Evolutionary conservation across 2,329 filamentous ascomycete species (phyloP).

Genomic region (Fusarium concolor): DNA sequence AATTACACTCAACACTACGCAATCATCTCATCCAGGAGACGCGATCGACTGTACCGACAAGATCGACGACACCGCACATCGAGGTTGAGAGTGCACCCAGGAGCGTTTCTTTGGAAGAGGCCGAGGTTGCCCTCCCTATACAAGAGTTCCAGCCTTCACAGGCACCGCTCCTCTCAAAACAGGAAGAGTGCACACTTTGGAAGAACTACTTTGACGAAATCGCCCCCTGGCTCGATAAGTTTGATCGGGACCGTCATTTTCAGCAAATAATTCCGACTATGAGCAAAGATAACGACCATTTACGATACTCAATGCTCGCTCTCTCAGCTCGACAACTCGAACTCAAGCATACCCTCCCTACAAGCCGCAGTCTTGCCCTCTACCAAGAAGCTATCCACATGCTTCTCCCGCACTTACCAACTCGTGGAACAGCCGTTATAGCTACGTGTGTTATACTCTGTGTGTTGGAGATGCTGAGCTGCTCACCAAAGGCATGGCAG

Average conservation of each 20-base stretch:
- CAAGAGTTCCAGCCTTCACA: slow-evolving; percentile 35
- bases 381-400: slow-evolving; percentile 65
- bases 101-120: slow-evolving; percentile 16
- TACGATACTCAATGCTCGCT: slow-evolving; percentile 62
- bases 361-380: slow-evolving; percentile 57
- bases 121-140: slow-evolving; percentile 19
- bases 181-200: slow-evolving; percentile 53
- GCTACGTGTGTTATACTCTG: slow-evolving; percentile 65
- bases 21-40: slow-evolving; percentile 59
- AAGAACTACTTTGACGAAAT: slow-evolving; percentile 57
- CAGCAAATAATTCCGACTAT: slow-evolving; percentile 60
- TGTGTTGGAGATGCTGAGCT: slow-evolving; percentile 66
- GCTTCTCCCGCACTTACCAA: slow-evolving; percentile 60
- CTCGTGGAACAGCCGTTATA: slow-evolving; percentile 61
- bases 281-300: slow-evolving; percentile 56
- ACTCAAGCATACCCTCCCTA: slow-evolving; percentile 51
- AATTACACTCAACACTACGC: slow-evolving; percentile 58
- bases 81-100: slow-evolving; percentile 25
- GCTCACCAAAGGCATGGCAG: slow-evolving; percentile 61
- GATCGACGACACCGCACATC: slow-evolving; percentile 39
- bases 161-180: slow-evolving; percentile 39
- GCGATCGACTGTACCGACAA: slow-evolving; percentile 54
- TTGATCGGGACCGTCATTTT: slow-evolving; percentile 62
- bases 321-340: slow-evolving; percentile 64
- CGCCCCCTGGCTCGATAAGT: slow-evolving; percentile 63